Conservation (phyloP, 78 protist genomes). For the Dictyostelium intermedium region DNA sequence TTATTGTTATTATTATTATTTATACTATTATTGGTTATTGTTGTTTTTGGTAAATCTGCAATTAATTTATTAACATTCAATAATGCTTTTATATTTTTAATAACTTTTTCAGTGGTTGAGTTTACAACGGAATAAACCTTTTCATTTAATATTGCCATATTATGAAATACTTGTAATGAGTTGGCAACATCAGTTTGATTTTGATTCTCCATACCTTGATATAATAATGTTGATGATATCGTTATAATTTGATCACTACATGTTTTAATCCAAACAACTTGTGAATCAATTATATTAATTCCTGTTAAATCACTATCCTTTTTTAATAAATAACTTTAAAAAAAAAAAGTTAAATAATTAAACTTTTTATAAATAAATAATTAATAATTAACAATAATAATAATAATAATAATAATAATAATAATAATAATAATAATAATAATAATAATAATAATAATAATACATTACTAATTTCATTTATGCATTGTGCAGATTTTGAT, state of each 20-base stretch:
- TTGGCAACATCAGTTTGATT: constrained; percentile 73
- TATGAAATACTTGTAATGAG: constrained; percentile 68
- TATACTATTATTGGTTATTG: neutral
- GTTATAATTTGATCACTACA: constrained; percentile 59
- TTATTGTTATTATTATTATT: neutral
- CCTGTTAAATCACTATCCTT: constrained; percentile 58
- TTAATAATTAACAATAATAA: neutral
- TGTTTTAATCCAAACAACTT: constrained; percentile 53
- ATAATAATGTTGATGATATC: constrained; percentile 31
- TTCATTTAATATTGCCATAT: constrained; percentile 47
- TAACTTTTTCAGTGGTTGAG: constrained; percentile 14
- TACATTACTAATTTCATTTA: constrained; percentile 50
- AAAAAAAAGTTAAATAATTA: neutral
- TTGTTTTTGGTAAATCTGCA: constrained; percentile 19
- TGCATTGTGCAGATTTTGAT: constrained; percentile 78
- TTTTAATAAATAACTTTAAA: constrained; percentile 2
- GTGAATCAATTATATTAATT: constrained; percentile 53
- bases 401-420: neutral
- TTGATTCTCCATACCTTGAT: constrained; percentile 73
- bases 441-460: neutral
- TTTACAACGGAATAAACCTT: constrained; percentile 14
- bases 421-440: no score
- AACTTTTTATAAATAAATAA: neutral
- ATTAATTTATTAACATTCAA: constrained; percentile 63
- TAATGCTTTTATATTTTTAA: constrained; percentile 33